Base-by-base conservation (phyloP, 495 filamentous ascomycete species). In the Penicillium ucsense region DNA sequence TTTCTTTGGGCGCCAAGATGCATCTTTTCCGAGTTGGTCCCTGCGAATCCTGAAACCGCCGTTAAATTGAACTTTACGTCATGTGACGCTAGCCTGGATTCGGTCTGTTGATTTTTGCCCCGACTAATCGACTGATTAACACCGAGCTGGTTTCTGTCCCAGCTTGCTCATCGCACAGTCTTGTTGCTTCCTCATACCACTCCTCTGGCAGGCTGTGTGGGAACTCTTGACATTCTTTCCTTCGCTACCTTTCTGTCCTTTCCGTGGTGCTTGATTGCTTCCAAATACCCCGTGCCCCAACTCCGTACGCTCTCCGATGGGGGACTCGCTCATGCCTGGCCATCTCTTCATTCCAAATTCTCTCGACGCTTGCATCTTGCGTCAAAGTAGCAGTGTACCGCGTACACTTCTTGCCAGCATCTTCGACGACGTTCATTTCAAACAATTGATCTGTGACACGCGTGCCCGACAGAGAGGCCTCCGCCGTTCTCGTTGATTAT, bases 51-150 rank as follows among this genome's bases (percentile, higher is more conserved):
- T 52, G 52, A 52, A 55, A 58, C 52, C 46, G 11, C 46, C 42
- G 39, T 31, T 46, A 39, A 20, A 29, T 41, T 51, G 42, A 11
- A 37, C 43, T 40, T 51, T 52, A 62, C 59, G 59, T 62, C 59
- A 62, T 58, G 47, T 55, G 53, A 54, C 59, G 41, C 56, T 59
- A 60, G 38, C 20, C 51, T 53, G 37, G 37, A 56, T 57, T 45
- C 38, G 48, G 53, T 41, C 35, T 62, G 55, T 64, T 64, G 55
- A 55, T 62, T 57, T 52, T 62, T 62, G 51, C 59, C 52, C 57
- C 56, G 50, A 55, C 43, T 49, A 20, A 20, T 20, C 20, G 20
- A 20, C 20, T 20, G 20, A 20, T 20, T 20, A 20, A 20, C 20
- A 20, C 20, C 20, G 20, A 20, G 20, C 20, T 20, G 20, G 20